Conservation (phyloP, 345 rosid species). For the Brassica cretica region DNA sequence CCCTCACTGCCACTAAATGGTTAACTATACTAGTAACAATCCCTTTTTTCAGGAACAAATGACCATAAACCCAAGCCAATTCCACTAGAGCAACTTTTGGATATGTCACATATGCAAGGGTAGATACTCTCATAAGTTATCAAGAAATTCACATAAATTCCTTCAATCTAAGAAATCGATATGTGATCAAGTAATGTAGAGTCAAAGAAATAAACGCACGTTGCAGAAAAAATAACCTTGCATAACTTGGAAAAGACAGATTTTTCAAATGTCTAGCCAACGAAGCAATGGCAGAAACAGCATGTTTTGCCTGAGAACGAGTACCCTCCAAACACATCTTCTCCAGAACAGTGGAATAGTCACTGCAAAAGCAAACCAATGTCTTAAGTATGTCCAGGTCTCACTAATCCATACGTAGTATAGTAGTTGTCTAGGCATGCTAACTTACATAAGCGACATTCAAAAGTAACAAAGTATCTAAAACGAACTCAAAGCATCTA, state of each 20-base stretch:
- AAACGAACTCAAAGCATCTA: conserved; percentile 22
- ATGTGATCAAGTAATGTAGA: neutral
- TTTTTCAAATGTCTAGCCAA: conserved; percentile 54
- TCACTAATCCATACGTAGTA: neutral
- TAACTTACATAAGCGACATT: conserved; percentile 14
- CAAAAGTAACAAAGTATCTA: neutral
- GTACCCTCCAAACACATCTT: conserved; percentile 72
- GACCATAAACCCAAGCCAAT: neutral
- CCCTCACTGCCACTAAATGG: conserved; percentile 5
- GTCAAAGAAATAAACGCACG: neutral
- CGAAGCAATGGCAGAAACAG: conserved; percentile 81
- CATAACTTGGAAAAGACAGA: conserved; percentile 55
- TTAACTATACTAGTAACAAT: conserved; percentile 13
- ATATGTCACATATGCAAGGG: neutral
- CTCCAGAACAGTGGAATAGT: conserved; percentile 64
- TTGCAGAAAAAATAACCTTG: conserved; percentile 51
- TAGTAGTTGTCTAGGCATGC: conserved; percentile 16
- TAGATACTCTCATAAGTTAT: too few relatives aligned
- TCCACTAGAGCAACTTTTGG: neutral
- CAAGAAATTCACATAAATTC: conserved; percentile 9
- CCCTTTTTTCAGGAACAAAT: conserved; percentile 12
- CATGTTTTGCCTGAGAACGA: conserved; percentile 76
- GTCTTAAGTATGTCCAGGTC: conserved; percentile 15
- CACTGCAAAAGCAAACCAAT: conserved; percentile 48
- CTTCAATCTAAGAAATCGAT: conserved; percentile 4